Evolutionary conservation across 768 basidiomycete species (phyloP).

Genomic region (Podaxis sp.): DNA sequence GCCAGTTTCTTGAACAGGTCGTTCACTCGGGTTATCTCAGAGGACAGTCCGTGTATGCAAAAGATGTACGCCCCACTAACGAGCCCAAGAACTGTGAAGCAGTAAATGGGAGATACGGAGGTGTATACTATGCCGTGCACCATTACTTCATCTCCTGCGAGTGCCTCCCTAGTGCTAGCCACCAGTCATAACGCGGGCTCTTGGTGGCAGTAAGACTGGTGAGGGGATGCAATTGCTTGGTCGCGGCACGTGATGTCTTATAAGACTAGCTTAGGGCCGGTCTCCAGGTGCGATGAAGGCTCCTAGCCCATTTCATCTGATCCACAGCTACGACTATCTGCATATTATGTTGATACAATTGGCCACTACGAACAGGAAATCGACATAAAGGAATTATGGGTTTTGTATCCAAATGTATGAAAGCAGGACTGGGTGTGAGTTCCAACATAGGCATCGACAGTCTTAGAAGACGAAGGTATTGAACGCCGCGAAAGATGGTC

Average conservation of each 20-base stretch:
- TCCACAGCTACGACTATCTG: no score
- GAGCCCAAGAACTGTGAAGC: constrained; percentile 61
- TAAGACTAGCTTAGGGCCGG: constrained; percentile 12
- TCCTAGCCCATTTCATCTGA: neutral
- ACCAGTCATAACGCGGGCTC: constrained; percentile 31
- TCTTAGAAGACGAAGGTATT: no score
- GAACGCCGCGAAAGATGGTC: no score
- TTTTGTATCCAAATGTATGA: no score
- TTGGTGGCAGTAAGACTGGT: constrained; percentile 35
- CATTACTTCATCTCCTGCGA: constrained; percentile 91
- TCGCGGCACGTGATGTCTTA: neutral
- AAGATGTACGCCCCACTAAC: constrained; percentile 82
- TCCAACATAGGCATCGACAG: no score
- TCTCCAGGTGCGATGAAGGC: neutral
- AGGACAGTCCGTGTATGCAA: neutral
- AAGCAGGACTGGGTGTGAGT: no score
- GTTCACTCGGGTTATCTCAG: no score
- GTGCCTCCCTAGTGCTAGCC: constrained; percentile 45
- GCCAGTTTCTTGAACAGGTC: no score
- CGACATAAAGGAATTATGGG: no score
- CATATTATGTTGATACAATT: no score
- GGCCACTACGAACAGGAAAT: no score
- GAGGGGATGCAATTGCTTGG: constrained; percentile 34
- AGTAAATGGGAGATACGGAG: constrained; percentile 82
- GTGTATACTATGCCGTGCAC: constrained; percentile 84